Conservation (phyloP, 2,329 filamentous ascomycete genomes). For the Aschersonia sp. region DNA sequence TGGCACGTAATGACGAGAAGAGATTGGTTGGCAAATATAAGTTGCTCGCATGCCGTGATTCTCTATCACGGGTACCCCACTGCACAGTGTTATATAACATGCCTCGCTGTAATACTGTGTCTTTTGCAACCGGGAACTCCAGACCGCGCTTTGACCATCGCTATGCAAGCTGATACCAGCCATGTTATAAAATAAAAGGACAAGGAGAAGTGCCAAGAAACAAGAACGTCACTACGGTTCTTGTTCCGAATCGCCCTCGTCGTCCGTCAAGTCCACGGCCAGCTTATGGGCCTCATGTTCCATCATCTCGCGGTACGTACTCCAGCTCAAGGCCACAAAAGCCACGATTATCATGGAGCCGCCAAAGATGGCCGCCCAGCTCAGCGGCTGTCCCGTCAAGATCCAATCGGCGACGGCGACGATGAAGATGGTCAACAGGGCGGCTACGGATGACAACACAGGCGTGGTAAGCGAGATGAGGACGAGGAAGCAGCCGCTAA, state of each 20-base stretch:
- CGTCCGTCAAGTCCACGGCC: slow-evolving; percentile 28
- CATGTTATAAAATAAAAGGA: not conserved
- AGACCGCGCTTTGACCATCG: not conserved
- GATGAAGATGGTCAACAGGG: slow-evolving; percentile 90
- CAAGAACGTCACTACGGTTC: no score
- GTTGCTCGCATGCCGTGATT: no score
- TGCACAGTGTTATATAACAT: no score
- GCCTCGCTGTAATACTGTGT: no score
- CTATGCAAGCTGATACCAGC: not conserved
- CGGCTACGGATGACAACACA: slow-evolving; percentile 82
- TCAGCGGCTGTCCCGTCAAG: slow-evolving; percentile 63
- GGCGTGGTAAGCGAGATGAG: slow-evolving; percentile 87
- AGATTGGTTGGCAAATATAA: no score
- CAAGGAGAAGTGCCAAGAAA: not conserved
- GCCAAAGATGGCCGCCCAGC: slow-evolving; percentile 62
- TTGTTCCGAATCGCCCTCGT: slow-evolving; percentile 22
- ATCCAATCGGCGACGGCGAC: slow-evolving; percentile 87
- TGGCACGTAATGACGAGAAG: no score
- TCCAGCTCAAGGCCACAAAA: slow-evolving; percentile 78
- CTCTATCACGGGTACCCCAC: no score
- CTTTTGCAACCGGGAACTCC: no score
- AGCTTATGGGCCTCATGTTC: slow-evolving; percentile 57
- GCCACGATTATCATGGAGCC: slow-evolving; percentile 77
- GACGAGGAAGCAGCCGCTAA: slow-evolving; percentile 85
- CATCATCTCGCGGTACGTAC: slow-evolving; percentile 84